phyloP scores from a whole-genome alignment of 2,329 filamentous ascomycete species.

The Aureobasidium sp. region DNA sequence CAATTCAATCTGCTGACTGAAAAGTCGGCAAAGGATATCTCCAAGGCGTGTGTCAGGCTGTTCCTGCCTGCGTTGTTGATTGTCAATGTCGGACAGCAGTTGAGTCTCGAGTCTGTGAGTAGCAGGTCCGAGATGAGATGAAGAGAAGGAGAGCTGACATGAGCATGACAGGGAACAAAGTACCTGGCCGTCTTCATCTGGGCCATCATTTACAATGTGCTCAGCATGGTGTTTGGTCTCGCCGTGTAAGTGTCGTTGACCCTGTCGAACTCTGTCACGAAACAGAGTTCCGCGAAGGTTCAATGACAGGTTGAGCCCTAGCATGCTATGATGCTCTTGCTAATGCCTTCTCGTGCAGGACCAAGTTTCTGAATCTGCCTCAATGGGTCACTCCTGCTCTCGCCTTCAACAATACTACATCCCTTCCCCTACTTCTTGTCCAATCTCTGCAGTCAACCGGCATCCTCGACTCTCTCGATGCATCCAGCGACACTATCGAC shows the following conservation, averaged over 20 bases:
- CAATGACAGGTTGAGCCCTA: background rate
- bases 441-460: constrained; percentile 50
- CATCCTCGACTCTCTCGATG: constrained; percentile 44
- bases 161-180: constrained; percentile 11
- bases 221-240: constrained; percentile 44
- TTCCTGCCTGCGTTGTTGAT: constrained; percentile 50
- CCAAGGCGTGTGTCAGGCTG: constrained; percentile 45
- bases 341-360: constrained; percentile 18
- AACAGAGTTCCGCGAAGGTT: background rate
- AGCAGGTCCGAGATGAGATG: background rate
- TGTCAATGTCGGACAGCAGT: constrained; percentile 46
- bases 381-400: constrained; percentile 49
- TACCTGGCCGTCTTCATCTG: constrained; percentile 36
- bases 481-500: constrained; percentile 44
- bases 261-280: background rate
- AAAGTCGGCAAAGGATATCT: constrained; percentile 45
- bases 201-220: constrained; percentile 44
- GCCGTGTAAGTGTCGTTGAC: constrained; percentile 21
- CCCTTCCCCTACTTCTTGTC: constrained; percentile 46
- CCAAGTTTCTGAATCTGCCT: constrained; percentile 43
- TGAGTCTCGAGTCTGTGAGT: constrained; percentile 44
- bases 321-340: background rate
- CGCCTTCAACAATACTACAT: constrained; percentile 53
- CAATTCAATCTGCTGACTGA: constrained; percentile 45
- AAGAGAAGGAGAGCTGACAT: background rate